These are phyloP conservation scores for Ustulina deusta DNA, from an alignment of 2,329 filamentous ascomycete species.

Conservation along the genomic window DNA sequence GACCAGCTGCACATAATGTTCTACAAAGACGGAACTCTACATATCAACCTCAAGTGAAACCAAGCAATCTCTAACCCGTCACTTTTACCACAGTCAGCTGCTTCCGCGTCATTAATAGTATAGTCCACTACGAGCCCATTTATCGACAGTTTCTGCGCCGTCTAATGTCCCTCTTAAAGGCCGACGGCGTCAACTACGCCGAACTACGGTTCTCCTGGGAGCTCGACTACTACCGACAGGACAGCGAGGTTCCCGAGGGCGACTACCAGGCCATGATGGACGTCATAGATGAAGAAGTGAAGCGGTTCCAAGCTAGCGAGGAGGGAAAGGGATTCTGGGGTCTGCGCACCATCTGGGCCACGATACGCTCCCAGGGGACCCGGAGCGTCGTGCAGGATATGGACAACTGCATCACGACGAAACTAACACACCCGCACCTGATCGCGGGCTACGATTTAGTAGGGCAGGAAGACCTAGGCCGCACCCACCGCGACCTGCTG, in stretches of 20 bases:
- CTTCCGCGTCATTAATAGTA: constrained; percentile 78
- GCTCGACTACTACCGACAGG: constrained; percentile 74
- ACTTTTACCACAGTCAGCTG: constrained; percentile 54
- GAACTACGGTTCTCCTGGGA: constrained; percentile 83
- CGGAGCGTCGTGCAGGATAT: constrained; percentile 80
- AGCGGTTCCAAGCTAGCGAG: constrained; percentile 77
- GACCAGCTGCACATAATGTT: neutral
- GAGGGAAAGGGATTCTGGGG: constrained; percentile 86
- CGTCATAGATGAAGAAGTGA: constrained; percentile 81
- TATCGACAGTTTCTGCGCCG: constrained; percentile 80
- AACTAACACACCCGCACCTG: constrained; percentile 80
- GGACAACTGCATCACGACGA: constrained; percentile 87
- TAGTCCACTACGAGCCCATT: constrained; percentile 92
- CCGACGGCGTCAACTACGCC: constrained; percentile 86
- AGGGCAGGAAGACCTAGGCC: constrained; percentile 84
- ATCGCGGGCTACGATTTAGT: constrained; percentile 92
- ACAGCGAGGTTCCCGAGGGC: constrained; percentile 72
- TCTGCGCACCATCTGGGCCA: constrained; percentile 85
- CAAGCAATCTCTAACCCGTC: constrained; percentile 16
- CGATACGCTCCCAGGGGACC: constrained; percentile 72
- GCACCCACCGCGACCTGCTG: constrained; percentile 79
- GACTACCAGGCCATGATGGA: constrained; percentile 78
- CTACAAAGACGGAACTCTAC: neutral
- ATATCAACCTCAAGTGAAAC: neutral
- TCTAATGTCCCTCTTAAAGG: constrained; percentile 77